phyloP scores from a whole-genome alignment of 495 filamentous ascomycete species.

The Pyrenula massariospora region DNA sequence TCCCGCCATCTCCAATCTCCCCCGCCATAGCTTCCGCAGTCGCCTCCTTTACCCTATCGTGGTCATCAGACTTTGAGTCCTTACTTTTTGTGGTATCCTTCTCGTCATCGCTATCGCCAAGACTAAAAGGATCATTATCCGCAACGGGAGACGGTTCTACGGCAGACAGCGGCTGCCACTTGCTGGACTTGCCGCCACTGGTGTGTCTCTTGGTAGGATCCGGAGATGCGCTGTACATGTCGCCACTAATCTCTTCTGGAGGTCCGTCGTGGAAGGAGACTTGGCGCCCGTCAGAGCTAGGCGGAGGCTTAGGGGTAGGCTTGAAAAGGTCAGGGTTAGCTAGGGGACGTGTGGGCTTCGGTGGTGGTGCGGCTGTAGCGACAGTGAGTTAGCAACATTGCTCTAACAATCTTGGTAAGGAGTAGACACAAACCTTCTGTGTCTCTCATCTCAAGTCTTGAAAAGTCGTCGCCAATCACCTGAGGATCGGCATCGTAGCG shows the following conservation, averaged over 20 bases:
- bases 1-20: slow-evolving; percentile 13
- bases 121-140: slow-evolving; percentile 91
- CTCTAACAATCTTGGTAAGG: slow-evolving; percentile 6
- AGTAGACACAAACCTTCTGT: slow-evolving; percentile 45
- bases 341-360: slow-evolving; percentile 48
- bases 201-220: slow-evolving; percentile 29
- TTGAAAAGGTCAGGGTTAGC: slow-evolving; percentile 77
- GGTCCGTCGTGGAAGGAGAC: slow-evolving; percentile 71
- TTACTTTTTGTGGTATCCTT: slow-evolving; percentile 77
- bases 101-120: slow-evolving; percentile 94
- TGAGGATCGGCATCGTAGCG: slow-evolving; percentile 95
- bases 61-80: slow-evolving; percentile 47
- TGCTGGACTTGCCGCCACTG: slow-evolving; percentile 57
- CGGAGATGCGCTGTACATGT: slow-evolving; percentile 55
- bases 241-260: slow-evolving; percentile 51
- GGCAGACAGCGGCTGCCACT: slow-evolving; percentile 90
- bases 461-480: slow-evolving; percentile 83
- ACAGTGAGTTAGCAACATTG: too few species aligned
- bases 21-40: slow-evolving; percentile 55
- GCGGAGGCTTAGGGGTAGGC: slow-evolving; percentile 43
- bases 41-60: slow-evolving; percentile 57
- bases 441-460: slow-evolving; percentile 70
- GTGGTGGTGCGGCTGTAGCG: slow-evolving; percentile 32
- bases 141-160: slow-evolving; percentile 79
- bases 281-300: slow-evolving; percentile 42